Conservation (phyloP, 2,329 filamentous ascomycete species). For the Xylaria sp. region DNA sequence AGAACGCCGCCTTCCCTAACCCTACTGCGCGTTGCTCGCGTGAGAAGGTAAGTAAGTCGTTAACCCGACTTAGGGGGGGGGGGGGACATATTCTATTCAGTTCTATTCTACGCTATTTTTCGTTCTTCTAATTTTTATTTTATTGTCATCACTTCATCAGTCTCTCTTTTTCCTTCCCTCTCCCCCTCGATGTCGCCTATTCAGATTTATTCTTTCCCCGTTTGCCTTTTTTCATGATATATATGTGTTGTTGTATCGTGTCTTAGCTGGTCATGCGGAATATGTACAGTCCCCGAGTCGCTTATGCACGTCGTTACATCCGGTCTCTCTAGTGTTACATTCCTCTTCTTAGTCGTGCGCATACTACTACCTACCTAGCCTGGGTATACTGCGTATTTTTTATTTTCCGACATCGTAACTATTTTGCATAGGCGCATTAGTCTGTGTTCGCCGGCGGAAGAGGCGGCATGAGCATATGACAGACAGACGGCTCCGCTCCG, state of each 20-base stretch:
- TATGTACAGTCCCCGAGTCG: not conserved
- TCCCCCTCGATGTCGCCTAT: not conserved
- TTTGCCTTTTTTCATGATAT: not conserved
- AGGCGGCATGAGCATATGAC: not conserved
- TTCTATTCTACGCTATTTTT: too few species aligned
- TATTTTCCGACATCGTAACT: not conserved
- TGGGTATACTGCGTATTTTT: not conserved
- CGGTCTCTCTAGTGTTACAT: not conserved
- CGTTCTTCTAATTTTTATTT: not conserved
- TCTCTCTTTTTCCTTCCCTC: not conserved
- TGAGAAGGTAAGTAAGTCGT: conserved; percentile 63
- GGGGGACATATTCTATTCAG: too few species aligned
- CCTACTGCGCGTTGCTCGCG: conserved; percentile 61
- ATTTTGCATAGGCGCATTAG: not conserved
- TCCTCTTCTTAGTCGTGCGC: not conserved
- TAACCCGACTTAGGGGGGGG: not conserved
- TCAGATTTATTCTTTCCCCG: not conserved
- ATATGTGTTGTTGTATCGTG: not conserved
- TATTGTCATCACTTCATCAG: too few species aligned
- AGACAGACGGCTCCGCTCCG: too few species aligned
- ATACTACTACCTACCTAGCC: conserved; percentile 1
- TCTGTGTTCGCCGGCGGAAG: not conserved
- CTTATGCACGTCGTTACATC: conserved; percentile 21
- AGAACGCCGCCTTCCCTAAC: conserved; percentile 65
- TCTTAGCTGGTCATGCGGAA: not conserved